These are phyloP conservation scores for Xylariomycetidae sp. DNA, from an alignment of 2,329 filamentous ascomycete genomes.

Conservation along the genomic window DNA sequence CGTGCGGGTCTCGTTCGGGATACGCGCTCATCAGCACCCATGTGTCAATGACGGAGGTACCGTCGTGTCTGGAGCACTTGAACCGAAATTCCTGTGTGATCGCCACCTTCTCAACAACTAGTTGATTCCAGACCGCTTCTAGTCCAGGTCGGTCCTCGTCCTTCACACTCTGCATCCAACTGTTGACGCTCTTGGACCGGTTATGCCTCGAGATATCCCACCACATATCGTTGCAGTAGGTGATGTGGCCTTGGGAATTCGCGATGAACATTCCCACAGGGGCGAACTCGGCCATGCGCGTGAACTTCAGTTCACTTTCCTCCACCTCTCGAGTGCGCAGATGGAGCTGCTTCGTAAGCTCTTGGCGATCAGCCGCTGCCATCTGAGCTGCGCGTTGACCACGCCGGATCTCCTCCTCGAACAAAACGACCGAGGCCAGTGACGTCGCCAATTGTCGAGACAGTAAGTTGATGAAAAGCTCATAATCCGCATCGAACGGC, in stretches of 20 bases:
- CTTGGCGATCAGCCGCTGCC: constrained; percentile 69
- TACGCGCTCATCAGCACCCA: constrained; percentile 76
- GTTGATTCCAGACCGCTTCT: constrained; percentile 53
- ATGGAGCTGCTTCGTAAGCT: constrained; percentile 69
- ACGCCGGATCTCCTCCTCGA: constrained; percentile 74
- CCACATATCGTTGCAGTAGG: constrained; percentile 78
- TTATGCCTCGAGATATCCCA: constrained; percentile 64
- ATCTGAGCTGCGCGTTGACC: constrained; percentile 68
- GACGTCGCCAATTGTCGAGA: constrained; percentile 73
- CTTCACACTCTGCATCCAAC: constrained; percentile 68
- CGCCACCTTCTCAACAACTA: constrained; percentile 55
- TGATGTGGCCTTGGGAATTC: constrained; percentile 63
- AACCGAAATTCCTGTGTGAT: constrained; percentile 72
- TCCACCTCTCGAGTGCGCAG: constrained; percentile 56
- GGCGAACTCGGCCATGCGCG: constrained; percentile 76
- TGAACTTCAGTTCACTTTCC: constrained; percentile 72
- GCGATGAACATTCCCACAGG: constrained; percentile 83
- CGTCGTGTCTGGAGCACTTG: constrained; percentile 59
- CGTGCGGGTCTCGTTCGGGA: constrained; percentile 60
- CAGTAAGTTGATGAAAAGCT: constrained; percentile 68
- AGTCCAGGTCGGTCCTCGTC: constrained; percentile 58
- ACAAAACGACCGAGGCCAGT: constrained; percentile 73
- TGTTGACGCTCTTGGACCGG: constrained; percentile 51
- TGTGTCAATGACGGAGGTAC: constrained; percentile 57
- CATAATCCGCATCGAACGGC: constrained; percentile 76